Evolutionary conservation across 306 rosid species (phyloP), one percentile per base, ranked within the genome.

Genomic region (Senna tora): DNA sequence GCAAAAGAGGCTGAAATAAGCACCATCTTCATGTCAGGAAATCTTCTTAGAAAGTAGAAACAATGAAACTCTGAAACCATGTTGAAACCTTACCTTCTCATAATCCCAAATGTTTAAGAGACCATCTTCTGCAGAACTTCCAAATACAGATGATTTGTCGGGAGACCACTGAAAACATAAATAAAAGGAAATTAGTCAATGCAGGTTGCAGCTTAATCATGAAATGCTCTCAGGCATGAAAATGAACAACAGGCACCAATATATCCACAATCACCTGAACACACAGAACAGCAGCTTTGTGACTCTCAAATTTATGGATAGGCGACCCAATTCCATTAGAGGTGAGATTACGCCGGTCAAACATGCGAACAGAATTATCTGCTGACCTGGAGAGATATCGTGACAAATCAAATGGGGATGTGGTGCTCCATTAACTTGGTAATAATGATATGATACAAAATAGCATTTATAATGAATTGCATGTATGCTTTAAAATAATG

Each of bases 111-210:
- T 86, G 80, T 95, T 89, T 13, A 95, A 81, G 66, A 95, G 87
- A 69, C 99, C 99, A 74, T 95, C 99, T 82, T 95, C 99, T 9
- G 99, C 99, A 56, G 99, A 92, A 73, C 99, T 95, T 84, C 99
- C 99, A 85, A 95, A 95, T 65, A 95, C 90, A 65, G 99, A 85
- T 45, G 99, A 78, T 77, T 90, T 91, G 85, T 95, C 99, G 4
- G 99, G 99, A 75, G 88, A 95, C 99, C 99, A 95, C 99, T 95
- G 93, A 73, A 83, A 64, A 45, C 69, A 39, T 71, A 36, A 81
- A 22, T 80, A 45, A 20, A 46, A 51, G 60, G 69, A 21, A 60
- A 69, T 45, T n/a, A 25, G 49, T 67, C 15, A 19, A 19, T 14
- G 51, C 33, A 67, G 33, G 9, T 34, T 33, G 61, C 73, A 32